phyloP scores from a whole-genome alignment of 2,329 filamentous ascomycete species.

The Colletotrichum lentis region DNA sequence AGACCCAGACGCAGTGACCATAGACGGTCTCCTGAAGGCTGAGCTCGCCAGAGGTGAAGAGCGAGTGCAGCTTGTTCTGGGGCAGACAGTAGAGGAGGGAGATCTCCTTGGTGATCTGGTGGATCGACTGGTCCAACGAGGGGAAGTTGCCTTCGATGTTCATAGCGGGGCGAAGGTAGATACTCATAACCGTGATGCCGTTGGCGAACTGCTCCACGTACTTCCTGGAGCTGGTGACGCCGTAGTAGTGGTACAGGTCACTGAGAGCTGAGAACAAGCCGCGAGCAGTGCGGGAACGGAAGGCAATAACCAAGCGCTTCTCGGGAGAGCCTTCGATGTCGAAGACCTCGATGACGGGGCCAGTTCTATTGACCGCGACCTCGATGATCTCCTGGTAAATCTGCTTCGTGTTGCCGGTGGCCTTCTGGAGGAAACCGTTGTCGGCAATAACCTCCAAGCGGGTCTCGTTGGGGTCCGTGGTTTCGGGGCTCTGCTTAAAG shows the following conservation, averaged over 20 bases:
- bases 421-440: conserved; percentile 93
- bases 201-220: conserved; percentile 99
- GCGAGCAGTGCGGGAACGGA: conserved; percentile 89
- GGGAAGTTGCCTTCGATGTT: conserved; percentile 68
- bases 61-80: conserved; percentile 91
- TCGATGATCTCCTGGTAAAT: conserved; percentile 95
- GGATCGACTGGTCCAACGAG: conserved; percentile 91
- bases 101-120: conserved; percentile 99
- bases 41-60: conserved; percentile 85
- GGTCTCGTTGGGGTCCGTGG: conserved; percentile 80
- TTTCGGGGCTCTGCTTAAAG: conserved; percentile 78
- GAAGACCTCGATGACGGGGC: conserved; percentile 97
- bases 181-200: conserved; percentile 94
- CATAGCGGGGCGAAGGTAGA: conserved; percentile 82
- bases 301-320: conserved; percentile 93
- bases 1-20: conserved; percentile 96
- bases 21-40: conserved; percentile 98
- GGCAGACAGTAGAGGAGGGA: conserved; percentile 97
- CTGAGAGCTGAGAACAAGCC: conserved; percentile 95
- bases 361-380: conserved; percentile 82
- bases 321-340: conserved; percentile 91
- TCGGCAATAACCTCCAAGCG: conserved; percentile 92
- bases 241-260: conserved; percentile 98
- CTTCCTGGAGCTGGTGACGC: conserved; percentile 93
- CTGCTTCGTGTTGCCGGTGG: conserved; percentile 92